Conservation (phyloP, 148 eudicot genomes). For the Hydrangea macrophylla region DNA sequence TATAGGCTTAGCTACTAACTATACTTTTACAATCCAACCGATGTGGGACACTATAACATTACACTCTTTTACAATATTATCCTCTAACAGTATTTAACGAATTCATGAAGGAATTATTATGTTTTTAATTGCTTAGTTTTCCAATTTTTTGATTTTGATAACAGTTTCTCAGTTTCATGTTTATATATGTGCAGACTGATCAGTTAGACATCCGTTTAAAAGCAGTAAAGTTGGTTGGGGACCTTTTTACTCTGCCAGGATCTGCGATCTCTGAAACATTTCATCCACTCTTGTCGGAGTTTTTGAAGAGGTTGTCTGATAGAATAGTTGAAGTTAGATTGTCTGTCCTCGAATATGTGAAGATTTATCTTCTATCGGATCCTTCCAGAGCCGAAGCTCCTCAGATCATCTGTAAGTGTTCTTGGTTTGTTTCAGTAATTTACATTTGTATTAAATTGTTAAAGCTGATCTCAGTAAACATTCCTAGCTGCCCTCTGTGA, state of each 20-base stretch:
- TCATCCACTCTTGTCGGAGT: slow-evolving; percentile 76
- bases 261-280: slow-evolving; percentile 66
- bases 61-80: too few species aligned
- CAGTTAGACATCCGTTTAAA: slow-evolving; percentile 72
- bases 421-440: slow-evolving; percentile 5
- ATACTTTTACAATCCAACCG: too few species aligned
- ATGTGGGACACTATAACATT: too few species aligned
- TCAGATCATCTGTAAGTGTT: slow-evolving; percentile 73
- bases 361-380: slow-evolving; percentile 70
- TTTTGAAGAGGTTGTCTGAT: slow-evolving; percentile 87
- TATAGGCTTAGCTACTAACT: too few species aligned
- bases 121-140: not conserved
- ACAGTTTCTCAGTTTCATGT: slow-evolving; percentile 10
- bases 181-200: slow-evolving; percentile 55
- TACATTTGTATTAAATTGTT: slow-evolving; percentile 7
- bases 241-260: slow-evolving; percentile 80
- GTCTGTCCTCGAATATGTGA: slow-evolving; percentile 77
- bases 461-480: slow-evolving; percentile 9
- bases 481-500: slow-evolving; percentile 76
- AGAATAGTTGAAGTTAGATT: slow-evolving; percentile 80
- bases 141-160: not conserved
- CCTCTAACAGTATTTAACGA: too few species aligned
- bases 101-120: not conserved
- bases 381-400: slow-evolving; percentile 73
- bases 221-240: slow-evolving; percentile 81